These are phyloP conservation scores for Gamarada debralockiae DNA, from an alignment of 495 filamentous ascomycete genomes.

Conservation along the genomic window DNA sequence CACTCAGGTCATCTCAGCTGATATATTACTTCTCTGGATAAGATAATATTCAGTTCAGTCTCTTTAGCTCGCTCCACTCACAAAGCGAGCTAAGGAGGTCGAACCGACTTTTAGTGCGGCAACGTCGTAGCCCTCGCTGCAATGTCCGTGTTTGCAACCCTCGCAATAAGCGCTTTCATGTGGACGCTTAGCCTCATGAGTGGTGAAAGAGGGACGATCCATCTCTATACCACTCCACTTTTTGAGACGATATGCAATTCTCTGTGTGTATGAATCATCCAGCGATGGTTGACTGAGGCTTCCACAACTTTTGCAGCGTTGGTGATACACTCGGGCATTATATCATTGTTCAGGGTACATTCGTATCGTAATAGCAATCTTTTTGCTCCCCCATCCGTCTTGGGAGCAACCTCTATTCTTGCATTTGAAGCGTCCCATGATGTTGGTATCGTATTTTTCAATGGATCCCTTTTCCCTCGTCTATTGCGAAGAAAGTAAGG, in stretches of 20 bases:
- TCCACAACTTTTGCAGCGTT: constrained; percentile 38
- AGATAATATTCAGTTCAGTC: no score
- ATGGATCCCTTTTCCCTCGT: constrained; percentile 17
- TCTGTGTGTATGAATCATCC: constrained; percentile 43
- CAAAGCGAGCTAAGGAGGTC: no score
- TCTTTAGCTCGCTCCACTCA: no score
- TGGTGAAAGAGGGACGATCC: constrained; percentile 24
- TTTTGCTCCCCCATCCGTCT: constrained; percentile 36
- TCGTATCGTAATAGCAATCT: constrained; percentile 41
- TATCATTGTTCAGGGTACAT: constrained; percentile 35
- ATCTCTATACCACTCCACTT: constrained; percentile 44
- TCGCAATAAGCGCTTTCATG: constrained; percentile 41
- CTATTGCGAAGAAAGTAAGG: constrained; percentile 21
- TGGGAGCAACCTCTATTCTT: constrained; percentile 24
- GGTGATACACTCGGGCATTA: constrained; percentile 44
- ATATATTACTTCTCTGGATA: no score
- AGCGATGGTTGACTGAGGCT: constrained; percentile 30
- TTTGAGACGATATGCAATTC: constrained; percentile 46
- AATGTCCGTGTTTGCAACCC: constrained; percentile 46
- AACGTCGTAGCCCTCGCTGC: no score
- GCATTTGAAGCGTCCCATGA: constrained; percentile 36
- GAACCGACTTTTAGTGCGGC: no score
- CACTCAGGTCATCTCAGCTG: no score
- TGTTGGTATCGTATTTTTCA: constrained; percentile 27
- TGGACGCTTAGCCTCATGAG: constrained; percentile 30